Evolutionary conservation across 192 early-diverging fungal species (phyloP), one percentile per base, ranked within the genome.

Genomic region (Backusella tarrabulga): DNA sequence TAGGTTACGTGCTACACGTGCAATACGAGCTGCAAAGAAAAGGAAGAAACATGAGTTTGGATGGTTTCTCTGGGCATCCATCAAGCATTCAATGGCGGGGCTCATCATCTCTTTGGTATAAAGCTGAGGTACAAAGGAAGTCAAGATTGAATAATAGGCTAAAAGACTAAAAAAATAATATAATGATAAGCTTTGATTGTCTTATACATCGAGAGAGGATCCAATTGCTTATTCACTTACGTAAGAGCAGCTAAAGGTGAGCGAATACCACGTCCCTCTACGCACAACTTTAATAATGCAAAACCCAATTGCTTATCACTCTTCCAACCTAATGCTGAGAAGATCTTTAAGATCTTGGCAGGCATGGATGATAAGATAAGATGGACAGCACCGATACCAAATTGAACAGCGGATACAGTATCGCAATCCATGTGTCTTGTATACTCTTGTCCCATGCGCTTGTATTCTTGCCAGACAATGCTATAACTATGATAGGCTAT

Each of bases 301-400:
- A 89, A 84, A 3, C 88, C 88, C 50, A 89, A 83, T 29, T 85
- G 77, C 68, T 86, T 86, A 77, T 89, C 85, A 15, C 83, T 80
- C 35, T 76, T 82, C 83, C 86, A 89, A 23, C 88, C 88, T 29
- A 89, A 83, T 6, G 84, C 79, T 2, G 85, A 83, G 26, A 87
- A 83, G 34, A 89, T 84, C 26, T 79, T 73, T 15, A 76, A 44
- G 9, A 83, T 74, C 19, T 78, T 79, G n/a, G 72, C 26, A n/a
- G 81, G 81, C 71, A 83, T 63, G 1, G 77, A 79, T 12, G 81
- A 83, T 8, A 83, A 26, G 6, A 83, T 75, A 2, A 83, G 40
- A 19, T 83, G 81, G 26, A 83, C 75, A 14, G 77, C 71, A 34
- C 81, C 81, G 73, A 83, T 83, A 72, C 82, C 88, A 79, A 88